phyloP scores from a whole-genome alignment of 495 filamentous ascomycete species.

The Poronia punctata region DNA sequence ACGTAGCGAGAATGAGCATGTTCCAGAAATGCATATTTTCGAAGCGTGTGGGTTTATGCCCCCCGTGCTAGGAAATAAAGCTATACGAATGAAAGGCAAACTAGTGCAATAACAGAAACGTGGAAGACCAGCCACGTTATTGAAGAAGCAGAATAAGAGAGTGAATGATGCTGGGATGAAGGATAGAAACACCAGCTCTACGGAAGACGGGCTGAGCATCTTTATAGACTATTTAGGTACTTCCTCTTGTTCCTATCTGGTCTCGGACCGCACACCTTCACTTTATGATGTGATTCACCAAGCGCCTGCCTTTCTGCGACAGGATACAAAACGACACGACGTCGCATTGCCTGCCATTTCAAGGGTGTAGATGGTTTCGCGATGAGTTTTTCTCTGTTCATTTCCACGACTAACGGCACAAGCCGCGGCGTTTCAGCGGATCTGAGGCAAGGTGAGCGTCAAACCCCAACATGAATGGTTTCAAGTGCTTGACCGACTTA shows the following conservation, averaged over 20 bases:
- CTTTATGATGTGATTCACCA: neutral
- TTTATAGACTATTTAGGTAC: conserved; percentile 6
- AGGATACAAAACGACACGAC: conserved; percentile 4
- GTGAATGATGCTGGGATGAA: conserved; percentile 1
- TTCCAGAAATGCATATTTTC: conserved; percentile 20
- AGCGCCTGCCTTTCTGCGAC: neutral
- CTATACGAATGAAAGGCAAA: neutral
- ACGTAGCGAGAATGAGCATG: conserved; percentile 22
- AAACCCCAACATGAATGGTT: conserved; percentile 4
- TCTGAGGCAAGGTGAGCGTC: conserved; percentile 5
- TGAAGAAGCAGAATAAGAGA: conserved; percentile 1
- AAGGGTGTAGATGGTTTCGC: neutral
- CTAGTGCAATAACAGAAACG: neutral
- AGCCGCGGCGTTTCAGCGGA: conserved; percentile 5
- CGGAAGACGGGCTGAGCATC: neutral
- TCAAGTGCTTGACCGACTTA: conserved; percentile 4
- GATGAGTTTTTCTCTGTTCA: neutral
- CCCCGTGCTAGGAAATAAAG: neutral
- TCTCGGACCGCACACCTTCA: neutral
- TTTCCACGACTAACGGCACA: neutral
- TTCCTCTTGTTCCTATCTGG: no score
- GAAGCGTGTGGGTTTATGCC: conserved; percentile 1
- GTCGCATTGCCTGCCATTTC: neutral
- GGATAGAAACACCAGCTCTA: neutral
- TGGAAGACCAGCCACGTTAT: conserved; percentile 9